Conservation (phyloP, 768 basidiomycete species). For the Amyloporia xantha region DNA sequence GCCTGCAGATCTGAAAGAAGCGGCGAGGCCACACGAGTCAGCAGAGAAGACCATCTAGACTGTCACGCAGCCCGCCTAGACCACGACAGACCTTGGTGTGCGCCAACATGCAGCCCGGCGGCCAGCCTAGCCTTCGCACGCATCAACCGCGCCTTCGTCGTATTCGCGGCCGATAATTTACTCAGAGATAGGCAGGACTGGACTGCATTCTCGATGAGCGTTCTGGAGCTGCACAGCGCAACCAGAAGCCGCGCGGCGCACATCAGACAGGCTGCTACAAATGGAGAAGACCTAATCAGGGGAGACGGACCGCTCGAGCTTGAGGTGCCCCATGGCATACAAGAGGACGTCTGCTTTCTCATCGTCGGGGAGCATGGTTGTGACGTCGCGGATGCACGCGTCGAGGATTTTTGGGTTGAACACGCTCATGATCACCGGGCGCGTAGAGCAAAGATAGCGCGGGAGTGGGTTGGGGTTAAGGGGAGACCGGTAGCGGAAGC, state of each 20-base stretch:
- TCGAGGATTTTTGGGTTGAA: slow-evolving; percentile 77
- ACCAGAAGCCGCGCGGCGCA: background rate
- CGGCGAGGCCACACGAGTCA: slow-evolving; percentile 6
- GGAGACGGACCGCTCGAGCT: slow-evolving; percentile 52
- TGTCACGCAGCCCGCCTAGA: slow-evolving; percentile 15
- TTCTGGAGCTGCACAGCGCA: slow-evolving; percentile 37
- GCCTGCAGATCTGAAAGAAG: slow-evolving; percentile 52
- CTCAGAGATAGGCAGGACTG: slow-evolving; percentile 61
- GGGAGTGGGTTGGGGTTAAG: background rate
- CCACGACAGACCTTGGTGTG: slow-evolving; percentile 50
- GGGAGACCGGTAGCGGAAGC: background rate
- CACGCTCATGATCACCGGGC: slow-evolving; percentile 50
- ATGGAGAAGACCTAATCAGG: slow-evolving; percentile 3
- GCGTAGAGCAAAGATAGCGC: background rate
- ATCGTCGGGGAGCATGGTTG: slow-evolving; percentile 47
- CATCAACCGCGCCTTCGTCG: slow-evolving; percentile 56
- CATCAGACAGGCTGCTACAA: slow-evolving; percentile 2
- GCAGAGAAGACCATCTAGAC: slow-evolving; percentile 13
- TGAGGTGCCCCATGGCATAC: slow-evolving; percentile 78
- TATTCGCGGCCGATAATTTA: slow-evolving; percentile 41
- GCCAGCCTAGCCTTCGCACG: slow-evolving; percentile 62
- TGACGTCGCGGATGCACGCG: slow-evolving; percentile 67
- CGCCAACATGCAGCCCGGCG: slow-evolving; percentile 51
- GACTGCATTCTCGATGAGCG: slow-evolving; percentile 66
- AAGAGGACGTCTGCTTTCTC: slow-evolving; percentile 68